phyloP scores from a whole-genome alignment of 768 basidiomycete genomes.

The Pluteus cervinus region DNA sequence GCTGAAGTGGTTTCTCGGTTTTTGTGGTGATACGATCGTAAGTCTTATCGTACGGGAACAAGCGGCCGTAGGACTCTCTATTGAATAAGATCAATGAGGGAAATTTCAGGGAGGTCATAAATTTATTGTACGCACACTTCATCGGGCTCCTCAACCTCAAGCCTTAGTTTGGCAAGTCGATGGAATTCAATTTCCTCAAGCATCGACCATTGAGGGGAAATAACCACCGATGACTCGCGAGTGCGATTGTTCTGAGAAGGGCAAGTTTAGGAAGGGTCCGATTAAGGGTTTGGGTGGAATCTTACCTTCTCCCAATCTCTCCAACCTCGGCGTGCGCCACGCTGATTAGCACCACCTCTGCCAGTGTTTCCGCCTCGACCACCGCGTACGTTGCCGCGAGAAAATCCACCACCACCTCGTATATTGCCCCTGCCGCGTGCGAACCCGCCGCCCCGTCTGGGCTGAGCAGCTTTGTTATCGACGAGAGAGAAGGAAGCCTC shows the following conservation, averaged over 20 bases:
- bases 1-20: conserved; percentile 83
- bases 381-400: conserved; percentile 41
- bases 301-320: conserved; percentile 92
- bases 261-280: conserved; percentile 5
- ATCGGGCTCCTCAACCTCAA: conserved; percentile 92
- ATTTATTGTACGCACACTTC: conserved; percentile 61
- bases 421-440: conserved; percentile 49
- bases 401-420: conserved; percentile 37
- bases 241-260: conserved; percentile 69
- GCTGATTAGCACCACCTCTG: conserved; percentile 35
- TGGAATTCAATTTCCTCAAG: conserved; percentile 97
- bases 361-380: conserved; percentile 40
- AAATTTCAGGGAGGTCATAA: conserved; percentile 2
- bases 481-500: conserved; percentile 96
- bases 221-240: conserved; percentile 90
- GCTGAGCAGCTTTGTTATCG: conserved; percentile 72
- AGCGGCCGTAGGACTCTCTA: conserved; percentile 82
- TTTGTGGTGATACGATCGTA: conserved; percentile 96
- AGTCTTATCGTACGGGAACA: conserved; percentile 89
- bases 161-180: conserved; percentile 81
- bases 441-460: conserved; percentile 66
- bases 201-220: conserved; percentile 90
- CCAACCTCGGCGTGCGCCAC: conserved; percentile 67
- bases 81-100: conserved; percentile 10
- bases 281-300: not conserved